Evolutionary conservation across 768 basidiomycete genomes (phyloP), one percentile per base, ranked within the genome.

Genomic region (Xerocomus spinulosus): DNA sequence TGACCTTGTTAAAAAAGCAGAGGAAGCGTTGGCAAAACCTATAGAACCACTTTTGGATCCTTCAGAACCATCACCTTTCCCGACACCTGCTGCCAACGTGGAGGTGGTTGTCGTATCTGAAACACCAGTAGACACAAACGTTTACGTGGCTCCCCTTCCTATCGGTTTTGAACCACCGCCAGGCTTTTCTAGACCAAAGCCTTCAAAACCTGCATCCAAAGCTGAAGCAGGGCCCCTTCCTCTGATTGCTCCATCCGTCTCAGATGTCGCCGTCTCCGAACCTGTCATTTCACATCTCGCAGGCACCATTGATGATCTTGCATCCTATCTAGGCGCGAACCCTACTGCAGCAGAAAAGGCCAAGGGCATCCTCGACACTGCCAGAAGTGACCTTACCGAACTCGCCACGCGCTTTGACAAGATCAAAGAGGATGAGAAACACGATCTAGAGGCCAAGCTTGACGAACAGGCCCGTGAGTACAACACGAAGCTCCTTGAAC

Each of bases 241-340:
- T 37, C 79, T 90, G 18, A 73, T 97, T 50, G 86, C 89, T 2
- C 92, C 93, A 1, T 77, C 78, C 17, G 81, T 99, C 37, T 76
- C 81, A 25, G 83, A 85, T 49, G 73, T 91, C 38, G 70, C 73
- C 44, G 70, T 76, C 14, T 85, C 87, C 9, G 95, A 98, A 62
- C 94, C 94, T n/a, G 83, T 96, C 57, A 86, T 99, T 52, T 76
- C 83, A 4, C 91, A 97, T 60, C 84, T 99, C 9, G 95, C 93
- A 8, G 76, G 81, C 3, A 93, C 92, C 28, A 97, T 98, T 59
- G 96, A 98, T 70, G 79, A 84, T 58, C 85, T 99, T 41, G 85
- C 93, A 14, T 78, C 83, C 9, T 92, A 85, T 70, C 76, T 97
- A 24, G 83, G 83, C 33, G 73, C 83, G 20, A 85, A 87, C 55